A percentile compares a stretch with the other conserved stretches of the same genome.
Conservation (phyloP, 225 moss, liverwort and hornwort genomes). For the Marchantia polymorpha region DNA sequence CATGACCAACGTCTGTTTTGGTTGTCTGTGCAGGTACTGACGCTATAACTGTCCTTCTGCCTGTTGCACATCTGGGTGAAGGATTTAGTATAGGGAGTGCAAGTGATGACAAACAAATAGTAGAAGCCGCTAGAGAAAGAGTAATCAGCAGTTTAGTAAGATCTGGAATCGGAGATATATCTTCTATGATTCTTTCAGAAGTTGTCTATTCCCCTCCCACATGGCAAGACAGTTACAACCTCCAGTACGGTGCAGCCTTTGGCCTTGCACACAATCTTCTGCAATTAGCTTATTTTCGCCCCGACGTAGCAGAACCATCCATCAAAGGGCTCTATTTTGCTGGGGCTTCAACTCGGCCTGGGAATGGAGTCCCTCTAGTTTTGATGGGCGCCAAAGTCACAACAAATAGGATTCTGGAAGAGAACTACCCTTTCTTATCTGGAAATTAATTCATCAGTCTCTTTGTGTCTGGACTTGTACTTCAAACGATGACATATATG, state of each 20-base stretch:
- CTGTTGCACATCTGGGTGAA: constrained; percentile 49
- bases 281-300: constrained; percentile 50
- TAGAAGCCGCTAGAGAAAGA: constrained; percentile 32
- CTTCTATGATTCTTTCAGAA: constrained; percentile 36
- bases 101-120: constrained; percentile 33
- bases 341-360: constrained; percentile 49
- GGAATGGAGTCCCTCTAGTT: constrained; percentile 48
- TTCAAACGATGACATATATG: too few species aligned
- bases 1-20: background rate
- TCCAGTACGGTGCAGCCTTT: constrained; percentile 49
- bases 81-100: constrained; percentile 36
- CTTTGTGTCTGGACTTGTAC: too few species aligned
- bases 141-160: constrained; percentile 26
- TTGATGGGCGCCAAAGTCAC: constrained; percentile 48
- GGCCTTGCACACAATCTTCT: constrained; percentile 48
- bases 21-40: constrained; percentile 27
- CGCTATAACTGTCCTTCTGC: constrained; percentile 51
- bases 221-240: constrained; percentile 44
- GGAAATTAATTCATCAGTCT: too few species aligned
- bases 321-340: constrained; percentile 43
- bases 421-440: background rate
- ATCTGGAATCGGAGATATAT: constrained; percentile 33
- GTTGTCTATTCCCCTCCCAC: constrained; percentile 41
- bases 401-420: constrained; percentile 30
- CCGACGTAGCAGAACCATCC: constrained; percentile 42